Evolutionary conservation across 139 green algal species (phyloP).

Genomic region (Picochlorum sp.): DNA sequence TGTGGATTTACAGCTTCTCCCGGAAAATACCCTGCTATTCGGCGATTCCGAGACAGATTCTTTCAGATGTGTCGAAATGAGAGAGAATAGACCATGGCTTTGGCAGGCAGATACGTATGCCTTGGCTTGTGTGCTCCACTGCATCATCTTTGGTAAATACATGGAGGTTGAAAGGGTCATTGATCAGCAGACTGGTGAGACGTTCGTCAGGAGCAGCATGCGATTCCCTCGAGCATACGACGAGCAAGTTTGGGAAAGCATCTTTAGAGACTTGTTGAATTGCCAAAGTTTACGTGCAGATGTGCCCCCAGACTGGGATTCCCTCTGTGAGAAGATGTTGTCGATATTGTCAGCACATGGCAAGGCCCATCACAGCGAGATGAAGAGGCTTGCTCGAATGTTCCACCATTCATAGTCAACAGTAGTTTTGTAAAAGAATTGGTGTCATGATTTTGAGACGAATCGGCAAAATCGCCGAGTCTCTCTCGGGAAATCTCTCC

Average conservation of each 20-base stretch:
- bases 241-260: slow-evolving; percentile 22
- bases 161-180: slow-evolving; percentile 36
- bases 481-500: too few relatives aligned
- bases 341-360: too few relatives aligned
- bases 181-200: slow-evolving; percentile 9
- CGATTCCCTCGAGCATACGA: slow-evolving; percentile 33
- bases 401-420: too few relatives aligned
- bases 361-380: too few relatives aligned
- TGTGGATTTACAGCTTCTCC: slow-evolving; percentile 41
- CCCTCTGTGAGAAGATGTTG: too few relatives aligned
- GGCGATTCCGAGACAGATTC: slow-evolving; percentile 29
- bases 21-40: slow-evolving; percentile 16
- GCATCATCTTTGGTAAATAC: slow-evolving; percentile 41
- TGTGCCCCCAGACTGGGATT: too few relatives aligned
- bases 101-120: slow-evolving; percentile 38
- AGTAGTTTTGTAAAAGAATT: too few relatives aligned
- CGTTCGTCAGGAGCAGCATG: slow-evolving; percentile 14
- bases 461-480: too few relatives aligned
- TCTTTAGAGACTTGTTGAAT: slow-evolving; percentile 37
- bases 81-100: slow-evolving; percentile 28
- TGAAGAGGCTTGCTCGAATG: too few relatives aligned
- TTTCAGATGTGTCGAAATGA: slow-evolving; percentile 47
- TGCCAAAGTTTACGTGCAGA: background rate
- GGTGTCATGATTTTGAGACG: too few relatives aligned
- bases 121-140: slow-evolving; percentile 25